Base-by-base conservation (phyloP, 352 stramenopile genomes). In the Stramenopiles sp. region DNA sequence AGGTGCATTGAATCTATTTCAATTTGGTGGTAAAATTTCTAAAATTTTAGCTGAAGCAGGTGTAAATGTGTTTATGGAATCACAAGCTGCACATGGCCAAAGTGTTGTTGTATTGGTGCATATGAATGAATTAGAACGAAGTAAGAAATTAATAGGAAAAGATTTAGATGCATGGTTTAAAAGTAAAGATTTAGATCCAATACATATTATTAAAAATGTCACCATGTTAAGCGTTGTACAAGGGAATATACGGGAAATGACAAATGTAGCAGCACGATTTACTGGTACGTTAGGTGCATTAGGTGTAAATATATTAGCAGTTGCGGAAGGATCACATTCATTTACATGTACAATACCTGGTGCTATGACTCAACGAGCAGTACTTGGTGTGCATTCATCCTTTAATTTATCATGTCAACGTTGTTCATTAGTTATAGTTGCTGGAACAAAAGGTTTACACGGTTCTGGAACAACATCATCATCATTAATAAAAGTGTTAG, bases 201-300 rank as follows among this genome's bases (percentile, higher is more conserved):
- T 91, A 30, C 90, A 91, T 74, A 83, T 83, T 0, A 84, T 88
- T 80, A 88, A 86, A 23, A 87, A 87, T 1, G 87, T 92, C 31
- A 93, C 88, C 53, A 92, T 93, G 88, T 81, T 92, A n/a, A 92
- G 87, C 0, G 88, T 93, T 65, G 87, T 93, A 0, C 85, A 87
- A 0, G 88, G 91, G 79, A 88, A 91, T 31, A 83, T 92, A 73
- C 87, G 86, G 30, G 90, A 90, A 78, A 83, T 90, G 20, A 69
- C 53, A 69, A 69, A 69, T 69, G 53, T 69, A 23, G 53, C 53
- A 23, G 53, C 53, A 27, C 53, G 53, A 27, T 69, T 69, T 69
- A 69, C 53, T 23, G 53, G 53, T 23, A 69, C 53, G 53, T 27
- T 69, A 23, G 53, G 53, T 69, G 53, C 53, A 69, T 69, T 69